phyloP scores from a whole-genome alignment of 164 flowering plant genomes.

The Vitis riparia region DNA sequence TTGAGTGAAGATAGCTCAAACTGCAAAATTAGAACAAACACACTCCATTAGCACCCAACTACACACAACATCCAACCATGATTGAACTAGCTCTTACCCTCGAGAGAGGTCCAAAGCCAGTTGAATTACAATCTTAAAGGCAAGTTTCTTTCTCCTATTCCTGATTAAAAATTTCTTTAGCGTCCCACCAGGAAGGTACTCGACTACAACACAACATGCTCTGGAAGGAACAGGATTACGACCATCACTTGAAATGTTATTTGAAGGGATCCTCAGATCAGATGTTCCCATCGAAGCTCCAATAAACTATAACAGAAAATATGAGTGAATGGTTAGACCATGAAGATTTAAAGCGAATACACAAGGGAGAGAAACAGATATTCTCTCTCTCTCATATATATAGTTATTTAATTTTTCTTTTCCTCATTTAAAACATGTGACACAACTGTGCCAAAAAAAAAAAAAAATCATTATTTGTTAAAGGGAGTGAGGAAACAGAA shows the following conservation, averaged over 20 bases:
- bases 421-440: too few relatives aligned
- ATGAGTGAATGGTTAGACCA: not conserved
- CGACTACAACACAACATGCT: slow-evolving; percentile 95
- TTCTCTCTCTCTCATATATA: too few relatives aligned
- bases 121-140: slow-evolving; percentile 61
- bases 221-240: slow-evolving; percentile 50
- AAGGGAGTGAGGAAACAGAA: too few relatives aligned
- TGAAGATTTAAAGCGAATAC: not conserved
- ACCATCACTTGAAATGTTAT: slow-evolving; percentile 27
- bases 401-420: too few relatives aligned
- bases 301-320: slow-evolving; percentile 52
- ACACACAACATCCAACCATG: not conserved
- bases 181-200: slow-evolving; percentile 82
- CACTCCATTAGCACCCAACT: not conserved
- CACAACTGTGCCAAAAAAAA: too few relatives aligned
- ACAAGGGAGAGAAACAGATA: not conserved
- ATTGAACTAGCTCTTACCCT: slow-evolving; percentile 44
- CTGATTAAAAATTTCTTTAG: slow-evolving; percentile 57
- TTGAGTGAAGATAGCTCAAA: slow-evolving; percentile 77
- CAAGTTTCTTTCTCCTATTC: slow-evolving; percentile 60
- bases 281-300: slow-evolving; percentile 96
- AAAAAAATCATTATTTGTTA: too few relatives aligned
- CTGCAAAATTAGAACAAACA: slow-evolving; percentile 33
- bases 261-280: slow-evolving; percentile 66
- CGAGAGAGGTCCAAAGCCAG: slow-evolving; percentile 80